phyloP scores from a whole-genome alignment of 2,329 filamentous ascomycete species.

The Neofusicoccum sp. region DNA sequence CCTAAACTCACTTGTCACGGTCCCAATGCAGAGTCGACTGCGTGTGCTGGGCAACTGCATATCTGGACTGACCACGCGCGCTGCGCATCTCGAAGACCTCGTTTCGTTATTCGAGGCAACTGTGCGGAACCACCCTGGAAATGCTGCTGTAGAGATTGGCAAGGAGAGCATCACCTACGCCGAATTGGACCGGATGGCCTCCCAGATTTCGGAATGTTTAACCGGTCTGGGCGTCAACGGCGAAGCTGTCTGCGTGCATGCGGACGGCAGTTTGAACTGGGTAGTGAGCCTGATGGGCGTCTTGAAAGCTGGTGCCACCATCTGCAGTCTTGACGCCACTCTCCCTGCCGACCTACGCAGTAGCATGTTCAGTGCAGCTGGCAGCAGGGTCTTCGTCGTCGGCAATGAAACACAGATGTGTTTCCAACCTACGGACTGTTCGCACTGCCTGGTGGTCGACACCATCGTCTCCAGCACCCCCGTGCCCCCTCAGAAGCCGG shows the following conservation, averaged over 20 bases:
- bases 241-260: constrained; percentile 35
- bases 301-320: constrained; percentile 26
- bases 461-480: constrained; percentile 18
- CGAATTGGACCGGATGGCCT: constrained; percentile 1
- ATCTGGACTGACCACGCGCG: not conserved
- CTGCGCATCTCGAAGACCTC: not conserved
- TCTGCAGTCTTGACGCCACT: constrained; percentile 23
- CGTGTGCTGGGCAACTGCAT: not conserved
- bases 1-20: not conserved
- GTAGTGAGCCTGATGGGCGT: constrained; percentile 36
- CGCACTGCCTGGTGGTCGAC: constrained; percentile 23
- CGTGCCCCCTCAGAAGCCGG: constrained; percentile 1
- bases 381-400: constrained; percentile 29
- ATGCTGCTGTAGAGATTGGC: constrained; percentile 11
- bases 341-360: constrained; percentile 25
- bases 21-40: not conserved
- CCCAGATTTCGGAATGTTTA: not conserved
- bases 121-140: not conserved
- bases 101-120: not conserved
- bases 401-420: constrained; percentile 13
- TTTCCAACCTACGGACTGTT: constrained; percentile 17
- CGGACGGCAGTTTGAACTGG: constrained; percentile 37
- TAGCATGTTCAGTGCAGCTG: constrained; percentile 24
- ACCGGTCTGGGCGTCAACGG: not conserved
- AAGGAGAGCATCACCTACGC: constrained; percentile 8